Conservation (phyloP, 345 rosid genomes). For the Combretum micranthum region DNA sequence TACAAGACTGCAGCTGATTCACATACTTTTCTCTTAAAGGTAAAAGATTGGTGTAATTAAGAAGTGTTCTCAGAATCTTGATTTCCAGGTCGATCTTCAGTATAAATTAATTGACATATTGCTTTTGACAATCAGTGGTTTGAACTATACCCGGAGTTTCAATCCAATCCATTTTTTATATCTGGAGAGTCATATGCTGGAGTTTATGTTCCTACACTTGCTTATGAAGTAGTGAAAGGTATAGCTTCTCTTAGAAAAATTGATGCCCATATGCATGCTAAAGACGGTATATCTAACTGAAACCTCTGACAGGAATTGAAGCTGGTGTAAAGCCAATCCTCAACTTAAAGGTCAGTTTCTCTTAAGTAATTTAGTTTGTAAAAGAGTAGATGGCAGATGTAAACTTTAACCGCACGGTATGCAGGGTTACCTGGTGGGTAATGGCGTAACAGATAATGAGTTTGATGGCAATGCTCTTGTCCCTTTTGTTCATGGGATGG, state of each 20-base stretch:
- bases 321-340: slow-evolving; percentile 47
- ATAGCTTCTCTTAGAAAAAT: slow-evolving; percentile 1
- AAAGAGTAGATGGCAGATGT: neutral
- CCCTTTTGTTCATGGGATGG: slow-evolving; percentile 92
- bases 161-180: slow-evolving; percentile 63
- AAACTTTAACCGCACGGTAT: neutral
- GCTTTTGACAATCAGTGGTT: slow-evolving; percentile 53
- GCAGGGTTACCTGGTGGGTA: slow-evolving; percentile 92
- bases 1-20: slow-evolving; percentile 60
- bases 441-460: slow-evolving; percentile 69
- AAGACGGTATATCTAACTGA: neutral
- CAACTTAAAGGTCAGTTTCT: slow-evolving; percentile 55
- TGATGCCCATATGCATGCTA: neutral
- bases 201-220: slow-evolving; percentile 79
- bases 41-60: slow-evolving; percentile 4
- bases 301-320: slow-evolving; percentile 47
- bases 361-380: neutral
- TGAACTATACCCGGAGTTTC: slow-evolving; percentile 70
- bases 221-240: slow-evolving; percentile 71
- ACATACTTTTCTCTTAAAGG: slow-evolving; percentile 66
- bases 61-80: too few relatives aligned
- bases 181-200: slow-evolving; percentile 98
- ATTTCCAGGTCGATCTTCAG: too few relatives aligned
- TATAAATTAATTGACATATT: neutral
- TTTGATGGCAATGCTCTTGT: slow-evolving; percentile 85